Evolutionary conservation across 1,284 basidiomycete species (phyloP).

Genomic region (Ganoderma leucocontextum): DNA sequence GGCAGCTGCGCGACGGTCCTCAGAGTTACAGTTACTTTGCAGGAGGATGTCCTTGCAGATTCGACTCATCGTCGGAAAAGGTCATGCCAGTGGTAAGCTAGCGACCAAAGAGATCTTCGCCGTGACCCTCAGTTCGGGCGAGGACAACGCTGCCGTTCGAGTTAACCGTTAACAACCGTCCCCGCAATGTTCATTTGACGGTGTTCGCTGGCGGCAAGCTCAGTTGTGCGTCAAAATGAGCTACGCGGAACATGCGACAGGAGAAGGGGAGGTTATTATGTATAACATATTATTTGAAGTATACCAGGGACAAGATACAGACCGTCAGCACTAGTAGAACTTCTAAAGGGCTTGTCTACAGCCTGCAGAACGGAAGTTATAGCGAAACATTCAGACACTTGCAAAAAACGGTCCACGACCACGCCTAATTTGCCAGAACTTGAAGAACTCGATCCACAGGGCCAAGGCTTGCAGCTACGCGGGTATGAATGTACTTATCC

Average conservation of each 20-base stretch:
- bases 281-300: not conserved
- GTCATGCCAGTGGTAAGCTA: no score
- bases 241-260: not conserved
- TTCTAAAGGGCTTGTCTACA: not conserved
- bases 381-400: not conserved
- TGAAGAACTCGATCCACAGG: not conserved
- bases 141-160: no score
- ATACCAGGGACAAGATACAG: not conserved
- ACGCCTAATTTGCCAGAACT: not conserved
- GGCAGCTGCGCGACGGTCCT: not conserved
- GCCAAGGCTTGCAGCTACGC: not conserved
- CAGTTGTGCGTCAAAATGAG: not conserved
- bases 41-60: no score
- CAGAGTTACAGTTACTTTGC: not conserved
- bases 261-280: not conserved
- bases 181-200: no score
- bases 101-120: no score
- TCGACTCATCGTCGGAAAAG: no score
- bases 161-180: no score
- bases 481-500: not conserved
- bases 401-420: not conserved
- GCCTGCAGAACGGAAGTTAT: not conserved
- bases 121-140: no score
- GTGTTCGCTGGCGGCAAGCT: not conserved
- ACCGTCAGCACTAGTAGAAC: no score